Percentiles rank a stretch among this genome's conserved stretches.
phyloP scores from a whole-genome alignment of 768 basidiomycete genomes.

The Kwoniella europaea region DNA sequence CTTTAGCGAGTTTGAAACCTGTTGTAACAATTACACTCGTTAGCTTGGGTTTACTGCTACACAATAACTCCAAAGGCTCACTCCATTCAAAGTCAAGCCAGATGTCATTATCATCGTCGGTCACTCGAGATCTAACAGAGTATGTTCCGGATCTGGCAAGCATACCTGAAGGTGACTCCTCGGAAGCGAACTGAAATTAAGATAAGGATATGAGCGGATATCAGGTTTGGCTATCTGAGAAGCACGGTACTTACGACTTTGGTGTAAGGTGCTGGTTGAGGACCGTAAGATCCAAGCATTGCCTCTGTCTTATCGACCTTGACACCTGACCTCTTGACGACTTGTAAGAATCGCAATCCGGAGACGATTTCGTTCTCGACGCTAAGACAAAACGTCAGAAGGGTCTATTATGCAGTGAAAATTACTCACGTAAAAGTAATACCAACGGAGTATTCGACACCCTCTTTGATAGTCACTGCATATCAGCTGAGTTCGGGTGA shows the following conservation, averaged over 20 bases:
- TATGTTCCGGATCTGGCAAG: constrained; percentile 82
- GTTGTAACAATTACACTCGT: not conserved
- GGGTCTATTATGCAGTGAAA: not conserved
- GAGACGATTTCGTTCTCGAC: constrained; percentile 86
- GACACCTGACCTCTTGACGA: constrained; percentile 78
- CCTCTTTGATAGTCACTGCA: constrained; percentile 56
- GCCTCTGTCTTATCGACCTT: constrained; percentile 73
- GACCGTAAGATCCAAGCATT: constrained; percentile 94
- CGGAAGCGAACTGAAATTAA: constrained; percentile 52
- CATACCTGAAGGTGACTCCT: constrained; percentile 70
- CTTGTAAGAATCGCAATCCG: constrained; percentile 71
- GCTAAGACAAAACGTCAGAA: constrained; percentile 59
- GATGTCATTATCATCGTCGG: constrained; percentile 82
- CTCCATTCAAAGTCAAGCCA: constrained; percentile 82
- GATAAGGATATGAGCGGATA: not conserved
- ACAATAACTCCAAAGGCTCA: too few relatives aligned
- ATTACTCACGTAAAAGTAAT: constrained; percentile 63
- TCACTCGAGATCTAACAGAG: constrained; percentile 75
- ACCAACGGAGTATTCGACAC: constrained; percentile 74
- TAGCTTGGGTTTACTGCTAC: too few relatives aligned
- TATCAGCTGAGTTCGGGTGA: constrained; percentile 41
- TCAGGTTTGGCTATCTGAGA: not conserved
- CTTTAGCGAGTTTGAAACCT: constrained; percentile 85
- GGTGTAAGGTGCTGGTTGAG: constrained; percentile 70
- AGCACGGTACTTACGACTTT: constrained; percentile 60